These are phyloP conservation scores for Marchantia paleacea DNA, from an alignment of 225 moss, liverwort and hornwort genomes.

Conservation along the genomic window DNA sequence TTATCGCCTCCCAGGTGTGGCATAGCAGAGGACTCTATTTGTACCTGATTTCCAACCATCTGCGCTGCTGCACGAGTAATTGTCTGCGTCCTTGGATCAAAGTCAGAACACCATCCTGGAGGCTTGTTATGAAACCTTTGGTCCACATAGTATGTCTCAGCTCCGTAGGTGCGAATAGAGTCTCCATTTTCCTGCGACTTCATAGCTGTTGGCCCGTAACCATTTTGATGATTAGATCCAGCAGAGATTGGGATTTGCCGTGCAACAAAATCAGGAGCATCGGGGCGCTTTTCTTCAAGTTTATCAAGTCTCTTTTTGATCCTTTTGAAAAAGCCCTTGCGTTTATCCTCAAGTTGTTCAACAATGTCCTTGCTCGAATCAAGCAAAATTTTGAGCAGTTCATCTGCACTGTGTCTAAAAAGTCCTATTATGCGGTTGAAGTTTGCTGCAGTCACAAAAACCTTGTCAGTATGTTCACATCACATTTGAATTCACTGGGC, in stretches of 20 bases:
- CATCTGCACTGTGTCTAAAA: slow-evolving; percentile 66
- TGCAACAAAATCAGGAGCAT: slow-evolving; percentile 31
- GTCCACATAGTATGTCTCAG: slow-evolving; percentile 29
- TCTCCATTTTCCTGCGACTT: slow-evolving; percentile 15
- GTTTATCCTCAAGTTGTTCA: slow-evolving; percentile 43
- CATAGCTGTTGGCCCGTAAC: not conserved
- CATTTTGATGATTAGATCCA: slow-evolving; percentile 29
- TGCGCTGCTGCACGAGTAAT: slow-evolving; percentile 9
- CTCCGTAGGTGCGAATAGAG: slow-evolving; percentile 13
- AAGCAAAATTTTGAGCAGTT: slow-evolving; percentile 48
- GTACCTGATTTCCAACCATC: slow-evolving; percentile 21
- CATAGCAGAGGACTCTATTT: not conserved
- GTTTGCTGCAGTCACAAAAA: slow-evolving; percentile 49
- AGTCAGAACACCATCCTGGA: slow-evolving; percentile 29
- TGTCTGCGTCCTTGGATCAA: slow-evolving; percentile 23
- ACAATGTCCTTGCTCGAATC: slow-evolving; percentile 45
- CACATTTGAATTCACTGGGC: not conserved
- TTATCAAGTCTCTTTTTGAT: slow-evolving; percentile 47
- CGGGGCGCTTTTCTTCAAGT: slow-evolving; percentile 41
- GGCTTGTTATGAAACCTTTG: slow-evolving; percentile 22
- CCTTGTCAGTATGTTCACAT: slow-evolving; percentile 17
- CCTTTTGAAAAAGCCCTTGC: slow-evolving; percentile 52
- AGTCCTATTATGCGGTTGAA: slow-evolving; percentile 63
- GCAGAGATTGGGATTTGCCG: not conserved
- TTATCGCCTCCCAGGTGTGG: slow-evolving; percentile 9